Base-by-base conservation (phyloP, 805 yeast species). In the Metschnikowia kunwiensis region DNA sequence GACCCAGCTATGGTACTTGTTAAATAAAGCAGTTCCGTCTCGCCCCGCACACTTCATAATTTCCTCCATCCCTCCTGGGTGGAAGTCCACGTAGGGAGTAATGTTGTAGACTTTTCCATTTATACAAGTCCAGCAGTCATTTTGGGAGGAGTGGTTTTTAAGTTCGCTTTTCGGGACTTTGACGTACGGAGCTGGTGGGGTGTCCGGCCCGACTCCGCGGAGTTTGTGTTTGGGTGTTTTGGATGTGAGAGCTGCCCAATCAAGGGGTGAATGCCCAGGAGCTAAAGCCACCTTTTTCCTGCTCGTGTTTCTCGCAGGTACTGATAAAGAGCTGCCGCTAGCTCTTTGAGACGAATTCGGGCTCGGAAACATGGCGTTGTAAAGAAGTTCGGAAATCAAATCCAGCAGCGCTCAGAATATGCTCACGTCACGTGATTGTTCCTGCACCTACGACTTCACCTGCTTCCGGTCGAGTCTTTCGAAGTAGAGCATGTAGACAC, bases 41-140 rank as follows among this genome's bases (percentile, higher is more conserved):
- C 70, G 68, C 0, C 96, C 96, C 1, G 94, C 93, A 51, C 83
- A 77, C 33, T 77, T 74, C 77, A 86, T 67, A 27, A 91, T 63
- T 52, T 87, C 86, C 5, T 76, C 78, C 4, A 70, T 78, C 2
- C 98, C 98, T 23, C 98, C 98, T 0, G 98, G 98, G 49, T 91
- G 98, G 58, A 80, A 93, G 36, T 75, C 67, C 23, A 93, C 54
- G 58, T 93, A 91, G 9, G 83, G 79, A 0, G 96, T 80, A n/a
- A 91, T 68, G 53, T 89, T 86, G 64, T 85, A 91, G 2, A 91
- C 95, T 50, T 77, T 82, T 4, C 88, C 86, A 28, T 77, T 77
- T 6, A 91, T 70, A 22, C 77, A 77, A 3, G 93, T 82, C 97
- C 97, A 91, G 40, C 85, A 85, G 54, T 93, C 95, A 0, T 73